These are phyloP conservation scores for Ettlia oleoabundans DNA, from an alignment of 139 green algal species.

Conservation along the genomic window DNA sequence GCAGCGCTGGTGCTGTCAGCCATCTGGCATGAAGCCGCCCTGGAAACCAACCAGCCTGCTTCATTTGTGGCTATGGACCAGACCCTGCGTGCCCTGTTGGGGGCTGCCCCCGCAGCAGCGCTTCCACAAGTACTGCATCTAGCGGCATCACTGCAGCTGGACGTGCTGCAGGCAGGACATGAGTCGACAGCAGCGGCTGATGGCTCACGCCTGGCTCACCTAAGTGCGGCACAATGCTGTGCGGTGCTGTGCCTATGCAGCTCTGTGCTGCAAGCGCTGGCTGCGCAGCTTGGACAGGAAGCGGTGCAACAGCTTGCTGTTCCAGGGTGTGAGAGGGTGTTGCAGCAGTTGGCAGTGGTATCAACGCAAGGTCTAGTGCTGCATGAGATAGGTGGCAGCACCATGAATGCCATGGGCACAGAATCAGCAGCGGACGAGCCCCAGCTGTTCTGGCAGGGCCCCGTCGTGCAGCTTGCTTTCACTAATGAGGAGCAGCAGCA, in stretches of 20 bases:
- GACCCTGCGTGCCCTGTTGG: conserved; percentile 23
- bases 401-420: background rate
- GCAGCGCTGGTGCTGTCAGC: conserved; percentile 34
- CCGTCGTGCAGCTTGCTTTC: background rate
- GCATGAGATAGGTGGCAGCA: background rate
- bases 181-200: background rate
- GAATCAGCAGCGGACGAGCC: background rate
- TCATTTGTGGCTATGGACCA: conserved; percentile 38
- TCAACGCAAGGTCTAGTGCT: background rate
- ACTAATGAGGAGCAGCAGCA: conserved; percentile 9
- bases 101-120: background rate
- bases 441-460: conserved; percentile 19
- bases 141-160: conserved; percentile 27
- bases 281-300: conserved; percentile 10
- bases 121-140: conserved; percentile 23
- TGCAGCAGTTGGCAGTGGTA: conserved; percentile 1
- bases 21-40: conserved; percentile 40
- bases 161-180: conserved; percentile 13
- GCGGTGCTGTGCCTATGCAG: conserved; percentile 40
- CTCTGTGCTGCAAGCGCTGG: conserved; percentile 30
- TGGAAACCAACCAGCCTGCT: conserved; percentile 30
- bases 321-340: background rate
- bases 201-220: background rate
- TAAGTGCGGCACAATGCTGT: conserved; percentile 31
- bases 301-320: conserved; percentile 17